A percentile compares a stretch with the other conserved stretches of the same genome.
These are phyloP conservation scores for Colletotrichum zoysiae DNA, from an alignment of 2,329 filamentous ascomycete genomes.

Conservation along the genomic window DNA sequence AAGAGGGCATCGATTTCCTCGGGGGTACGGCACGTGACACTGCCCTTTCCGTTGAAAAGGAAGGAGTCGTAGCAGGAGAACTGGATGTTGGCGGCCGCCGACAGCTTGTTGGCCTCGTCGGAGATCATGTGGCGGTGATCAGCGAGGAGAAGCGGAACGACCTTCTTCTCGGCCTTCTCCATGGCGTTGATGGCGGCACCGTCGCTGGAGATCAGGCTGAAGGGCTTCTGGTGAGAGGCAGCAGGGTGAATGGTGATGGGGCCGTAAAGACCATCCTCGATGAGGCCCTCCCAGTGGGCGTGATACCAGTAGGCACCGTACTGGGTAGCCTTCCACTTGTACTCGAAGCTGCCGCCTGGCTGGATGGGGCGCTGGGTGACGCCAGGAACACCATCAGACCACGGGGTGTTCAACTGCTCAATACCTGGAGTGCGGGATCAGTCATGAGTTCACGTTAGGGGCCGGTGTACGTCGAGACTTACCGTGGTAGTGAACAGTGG, in stretches of 20 bases:
- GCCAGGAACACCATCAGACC: slow-evolving; percentile 72
- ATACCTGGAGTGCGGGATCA: slow-evolving; percentile 47
- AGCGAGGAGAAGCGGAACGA: slow-evolving; percentile 63
- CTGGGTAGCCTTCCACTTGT: slow-evolving; percentile 67
- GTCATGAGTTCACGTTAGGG: background rate
- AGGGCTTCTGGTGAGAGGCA: slow-evolving; percentile 56
- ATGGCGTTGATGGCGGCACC: slow-evolving; percentile 54
- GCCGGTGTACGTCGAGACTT: slow-evolving; percentile 15
- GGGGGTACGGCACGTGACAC: slow-evolving; percentile 62
- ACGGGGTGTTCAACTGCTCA: slow-evolving; percentile 57
- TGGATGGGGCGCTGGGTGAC: slow-evolving; percentile 66
- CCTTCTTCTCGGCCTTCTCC: slow-evolving; percentile 60
- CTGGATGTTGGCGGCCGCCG: slow-evolving; percentile 59
- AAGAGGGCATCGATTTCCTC: slow-evolving; percentile 57
- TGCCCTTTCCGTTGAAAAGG: slow-evolving; percentile 72
- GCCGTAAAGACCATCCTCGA: slow-evolving; percentile 72
- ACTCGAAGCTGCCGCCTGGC: slow-evolving; percentile 61
- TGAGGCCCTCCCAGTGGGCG: slow-evolving; percentile 66
- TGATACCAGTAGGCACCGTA: slow-evolving; percentile 74
- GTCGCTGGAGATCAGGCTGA: slow-evolving; percentile 60
- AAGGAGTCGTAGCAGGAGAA: slow-evolving; percentile 70
- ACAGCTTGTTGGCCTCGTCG: slow-evolving; percentile 58
- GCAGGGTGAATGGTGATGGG: slow-evolving; percentile 63
- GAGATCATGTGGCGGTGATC: slow-evolving; percentile 70
- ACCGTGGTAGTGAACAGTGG: slow-evolving; percentile 65